A percentile compares a stretch with the other conserved stretches of the same genome.
These are phyloP conservation scores for Corinectria fuckeliana DNA, from an alignment of 2,329 filamentous ascomycete genomes.

Conservation along the genomic window DNA sequence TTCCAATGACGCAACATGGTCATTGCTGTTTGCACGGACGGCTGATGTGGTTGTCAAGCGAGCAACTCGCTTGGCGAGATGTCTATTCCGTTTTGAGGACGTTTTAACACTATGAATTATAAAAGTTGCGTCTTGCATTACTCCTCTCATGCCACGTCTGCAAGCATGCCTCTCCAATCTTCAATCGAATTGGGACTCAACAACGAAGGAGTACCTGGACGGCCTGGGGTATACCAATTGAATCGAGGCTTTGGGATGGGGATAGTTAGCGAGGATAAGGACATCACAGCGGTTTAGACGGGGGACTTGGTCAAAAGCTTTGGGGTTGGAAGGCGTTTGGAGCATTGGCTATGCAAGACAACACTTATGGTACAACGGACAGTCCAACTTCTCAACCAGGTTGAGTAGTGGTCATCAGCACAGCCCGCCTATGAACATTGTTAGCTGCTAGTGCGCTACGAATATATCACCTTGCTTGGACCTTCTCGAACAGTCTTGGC, in stretches of 20 bases:
- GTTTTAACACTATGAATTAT: background rate
- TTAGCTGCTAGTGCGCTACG: slow-evolving; percentile 2
- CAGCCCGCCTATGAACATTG: background rate
- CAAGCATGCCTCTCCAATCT: background rate
- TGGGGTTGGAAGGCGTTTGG: background rate
- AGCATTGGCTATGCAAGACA: too few species aligned
- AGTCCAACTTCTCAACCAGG: background rate
- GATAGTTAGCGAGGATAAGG: background rate
- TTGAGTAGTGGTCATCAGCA: slow-evolving; percentile 7
- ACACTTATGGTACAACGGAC: background rate
- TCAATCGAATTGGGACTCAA: background rate
- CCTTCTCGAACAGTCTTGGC: background rate
- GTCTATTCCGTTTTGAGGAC: background rate
- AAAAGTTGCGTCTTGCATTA: slow-evolving; percentile 1
- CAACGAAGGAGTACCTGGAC: background rate
- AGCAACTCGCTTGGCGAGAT: slow-evolving; percentile 4
- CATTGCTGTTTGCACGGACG: background rate
- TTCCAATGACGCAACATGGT: slow-evolving; percentile 25
- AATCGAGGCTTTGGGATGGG: background rate
- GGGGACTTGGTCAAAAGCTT: background rate
- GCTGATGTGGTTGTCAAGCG: slow-evolving; percentile 9
- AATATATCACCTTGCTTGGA: slow-evolving; percentile 17
- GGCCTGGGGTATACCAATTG: background rate
- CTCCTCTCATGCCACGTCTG: background rate
- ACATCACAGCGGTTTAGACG: background rate